A percentile compares a stretch with the other conserved stretches of the same genome.
These are phyloP conservation scores for Rhizoclosmatium sp. DNA, from an alignment of 192 early-diverging fungal genomes.

Conservation along the genomic window DNA sequence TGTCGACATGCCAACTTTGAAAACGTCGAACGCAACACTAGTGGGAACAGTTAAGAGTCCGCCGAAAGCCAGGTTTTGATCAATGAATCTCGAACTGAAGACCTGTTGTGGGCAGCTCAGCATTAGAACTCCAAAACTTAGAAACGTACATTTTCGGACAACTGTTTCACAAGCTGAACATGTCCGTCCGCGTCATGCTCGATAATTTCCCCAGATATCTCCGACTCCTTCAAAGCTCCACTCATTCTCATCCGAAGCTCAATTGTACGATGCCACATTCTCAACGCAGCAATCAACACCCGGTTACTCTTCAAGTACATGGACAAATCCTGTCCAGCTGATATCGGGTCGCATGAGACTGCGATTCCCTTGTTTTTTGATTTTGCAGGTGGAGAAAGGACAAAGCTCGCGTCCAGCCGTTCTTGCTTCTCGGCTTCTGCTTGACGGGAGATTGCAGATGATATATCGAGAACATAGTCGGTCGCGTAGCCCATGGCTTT, in stretches of 20 bases:
- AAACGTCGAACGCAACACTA: slow-evolving; percentile 42
- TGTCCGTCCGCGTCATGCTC: slow-evolving; percentile 10
- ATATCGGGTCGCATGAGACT: slow-evolving; percentile 27
- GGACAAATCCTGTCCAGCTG: slow-evolving; percentile 45
- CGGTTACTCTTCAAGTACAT: slow-evolving; percentile 47
- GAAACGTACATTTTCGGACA: slow-evolving; percentile 25
- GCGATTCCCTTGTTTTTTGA: slow-evolving; percentile 41
- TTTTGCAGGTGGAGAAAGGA: background rate
- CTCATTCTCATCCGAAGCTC: slow-evolving; percentile 38
- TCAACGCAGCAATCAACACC: slow-evolving; percentile 42
- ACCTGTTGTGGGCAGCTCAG: slow-evolving; percentile 31
- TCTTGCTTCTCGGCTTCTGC: background rate
- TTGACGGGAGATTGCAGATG: slow-evolving; percentile 17
- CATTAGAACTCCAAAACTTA: background rate
- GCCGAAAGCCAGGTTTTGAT: slow-evolving; percentile 53
- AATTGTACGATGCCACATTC: slow-evolving; percentile 44
- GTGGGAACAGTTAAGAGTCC: slow-evolving; percentile 48
- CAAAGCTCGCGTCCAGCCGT: background rate
- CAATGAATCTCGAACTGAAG: slow-evolving; percentile 49
- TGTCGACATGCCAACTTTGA: slow-evolving; percentile 50
- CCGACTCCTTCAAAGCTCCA: slow-evolving; percentile 1
- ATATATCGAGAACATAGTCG: slow-evolving; percentile 45
- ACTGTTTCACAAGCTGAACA: slow-evolving; percentile 13
- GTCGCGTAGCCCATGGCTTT: slow-evolving; percentile 57
- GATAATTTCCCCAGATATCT: background rate